phyloP scores from a whole-genome alignment of 768 basidiomycete species.

The Boletus tomentosulus region DNA sequence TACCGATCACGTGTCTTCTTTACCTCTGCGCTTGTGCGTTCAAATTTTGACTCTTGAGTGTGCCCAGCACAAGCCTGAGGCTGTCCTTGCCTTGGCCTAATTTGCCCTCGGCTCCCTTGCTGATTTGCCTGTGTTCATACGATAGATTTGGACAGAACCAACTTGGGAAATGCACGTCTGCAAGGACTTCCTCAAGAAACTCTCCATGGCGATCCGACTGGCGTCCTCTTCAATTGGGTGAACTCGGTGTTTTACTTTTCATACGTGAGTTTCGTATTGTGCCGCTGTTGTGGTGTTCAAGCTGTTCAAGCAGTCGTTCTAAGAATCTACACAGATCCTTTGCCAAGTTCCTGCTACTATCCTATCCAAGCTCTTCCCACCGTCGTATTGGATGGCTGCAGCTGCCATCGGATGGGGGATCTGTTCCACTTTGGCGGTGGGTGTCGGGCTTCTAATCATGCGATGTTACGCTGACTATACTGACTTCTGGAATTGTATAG shows the following conservation, averaged over 20 bases:
- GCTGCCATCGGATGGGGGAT: slow-evolving; percentile 72
- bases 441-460: slow-evolving; percentile 1
- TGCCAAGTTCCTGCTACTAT: slow-evolving; percentile 66
- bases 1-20: slow-evolving; percentile 62
- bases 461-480: not conserved
- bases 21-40: slow-evolving; percentile 73
- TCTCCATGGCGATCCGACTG: slow-evolving; percentile 63
- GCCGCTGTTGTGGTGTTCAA: too few relatives aligned
- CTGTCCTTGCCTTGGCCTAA: not conserved
- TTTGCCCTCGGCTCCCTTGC: not conserved
- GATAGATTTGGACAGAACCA: slow-evolving; percentile 62
- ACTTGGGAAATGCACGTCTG: slow-evolving; percentile 74
- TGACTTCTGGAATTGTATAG: slow-evolving; percentile 31
- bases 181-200: slow-evolving; percentile 67
- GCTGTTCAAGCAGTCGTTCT: not conserved
- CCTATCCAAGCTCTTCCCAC: slow-evolving; percentile 62
- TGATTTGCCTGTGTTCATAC: not conserved
- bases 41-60: not conserved
- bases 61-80: too few relatives aligned
- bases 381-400: slow-evolving; percentile 61
- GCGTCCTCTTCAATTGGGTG: slow-evolving; percentile 66
- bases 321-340: slow-evolving; percentile 46
- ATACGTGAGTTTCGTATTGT: slow-evolving; percentile 45
- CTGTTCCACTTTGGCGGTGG: slow-evolving; percentile 69
- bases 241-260: slow-evolving; percentile 77